Evolutionary conservation across 257 asterid species (phyloP), one percentile per base, ranked within the genome.

Genomic region (Salvia rosmarinus): DNA sequence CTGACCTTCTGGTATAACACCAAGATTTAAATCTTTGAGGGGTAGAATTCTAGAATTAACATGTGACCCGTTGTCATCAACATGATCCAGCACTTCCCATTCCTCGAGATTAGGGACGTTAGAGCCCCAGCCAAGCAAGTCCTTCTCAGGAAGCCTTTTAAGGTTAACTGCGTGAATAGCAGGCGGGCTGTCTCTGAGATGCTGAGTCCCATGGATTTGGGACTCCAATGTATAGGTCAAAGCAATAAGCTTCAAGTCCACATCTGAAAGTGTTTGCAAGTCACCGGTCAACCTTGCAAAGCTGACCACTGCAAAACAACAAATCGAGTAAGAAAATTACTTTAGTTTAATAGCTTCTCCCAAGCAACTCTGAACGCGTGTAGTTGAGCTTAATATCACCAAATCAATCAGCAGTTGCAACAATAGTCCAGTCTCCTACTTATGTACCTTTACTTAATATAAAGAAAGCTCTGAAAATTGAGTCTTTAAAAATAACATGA

Each of bases 211-310:
- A 80, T 95, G 98, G 43, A 82, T 80, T 68, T 95, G 97, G 60
- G 90, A 78, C 71, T 95, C 96, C 78, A 95, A 77, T 14, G 92
- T 88, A 64, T 88, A 88, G 5, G 98, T 91, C 77, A 95, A 74
- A 49, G 99, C 99, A 73, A 95, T 91, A 62, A 95, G 95, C 88
- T 95, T 95, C 68, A 95, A 79, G 89, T 95, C 99, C 70, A 91
- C 98, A 80, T 95, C 99, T 2, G 99, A 95, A 80, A 95, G 98
- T 34, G 99, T 91, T 71, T 89, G 99, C 80, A 95, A 76, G 82
- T 95, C 99, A 82, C 99, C 99, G 60, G 99, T 95, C 21, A 91
- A 94, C 82, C 87, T 95, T 13, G 99, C 97, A 75, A 95, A 95
- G 86, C 61, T 81, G 68, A 91, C 78, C 74, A 87, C 99, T 95